phyloP scores from a whole-genome alignment of 495 filamentous ascomycete genomes.

The Clavariopsis aquatica region DNA sequence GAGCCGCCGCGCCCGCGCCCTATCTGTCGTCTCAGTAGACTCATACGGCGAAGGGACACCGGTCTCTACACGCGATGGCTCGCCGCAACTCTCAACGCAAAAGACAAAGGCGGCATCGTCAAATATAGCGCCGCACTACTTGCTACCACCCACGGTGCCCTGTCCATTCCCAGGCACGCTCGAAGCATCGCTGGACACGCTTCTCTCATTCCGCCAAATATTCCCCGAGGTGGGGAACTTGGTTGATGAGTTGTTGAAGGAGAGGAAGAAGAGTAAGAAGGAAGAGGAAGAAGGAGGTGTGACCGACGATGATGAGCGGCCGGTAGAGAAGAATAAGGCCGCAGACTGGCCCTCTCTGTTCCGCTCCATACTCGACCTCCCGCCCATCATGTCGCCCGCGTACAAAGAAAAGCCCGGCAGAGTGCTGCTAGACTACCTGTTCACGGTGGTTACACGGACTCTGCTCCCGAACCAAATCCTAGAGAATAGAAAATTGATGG shows the following conservation, averaged over 20 bases:
- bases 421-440: not conserved
- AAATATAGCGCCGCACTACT: not conserved
- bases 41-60: too few species aligned
- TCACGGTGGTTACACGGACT: constrained; percentile 10
- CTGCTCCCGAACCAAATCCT: constrained; percentile 20
- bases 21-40: too few species aligned
- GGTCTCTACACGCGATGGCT: too few species aligned
- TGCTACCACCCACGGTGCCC: constrained; percentile 4
- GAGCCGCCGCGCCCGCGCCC: too few species aligned
- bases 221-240: not conserved
- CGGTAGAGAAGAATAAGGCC: not conserved
- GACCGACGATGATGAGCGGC: not conserved
- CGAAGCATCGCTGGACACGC: not conserved
- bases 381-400: not conserved
- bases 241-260: not conserved
- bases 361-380: not conserved
- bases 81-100: too few species aligned
- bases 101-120: too few species aligned
- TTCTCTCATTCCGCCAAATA: not conserved
- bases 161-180: constrained; percentile 5
- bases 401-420: not conserved
- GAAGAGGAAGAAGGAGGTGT: not conserved
- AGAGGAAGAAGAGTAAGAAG: too few species aligned
- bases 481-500: constrained; percentile 9
- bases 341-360: constrained; percentile 2